Percentiles rank a stretch among this genome's conserved stretches.
Conservation (phyloP, 257 asterid species). For the Solanum paucissectum region DNA sequence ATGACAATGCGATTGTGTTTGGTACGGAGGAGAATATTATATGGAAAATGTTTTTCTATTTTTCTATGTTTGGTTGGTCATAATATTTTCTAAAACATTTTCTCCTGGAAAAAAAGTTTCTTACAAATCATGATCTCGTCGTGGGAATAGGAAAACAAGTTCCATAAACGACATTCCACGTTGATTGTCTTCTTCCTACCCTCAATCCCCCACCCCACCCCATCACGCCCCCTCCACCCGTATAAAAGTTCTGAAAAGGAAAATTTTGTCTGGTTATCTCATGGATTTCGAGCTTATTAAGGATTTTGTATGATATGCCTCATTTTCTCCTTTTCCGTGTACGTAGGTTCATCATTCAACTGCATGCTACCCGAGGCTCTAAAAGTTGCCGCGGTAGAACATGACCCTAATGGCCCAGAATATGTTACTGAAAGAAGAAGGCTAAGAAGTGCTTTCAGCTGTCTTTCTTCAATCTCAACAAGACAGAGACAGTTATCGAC, state of each 20-base stretch:
- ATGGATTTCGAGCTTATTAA: neutral
- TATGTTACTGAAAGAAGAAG: constrained; percentile 45
- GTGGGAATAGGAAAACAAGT: neutral
- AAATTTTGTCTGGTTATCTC: neutral
- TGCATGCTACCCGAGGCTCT: constrained; percentile 72
- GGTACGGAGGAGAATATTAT: neutral
- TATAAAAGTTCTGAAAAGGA: neutral
- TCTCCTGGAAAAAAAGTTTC: neutral
- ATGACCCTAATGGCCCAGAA: constrained; percentile 35
- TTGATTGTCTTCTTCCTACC: neutral
- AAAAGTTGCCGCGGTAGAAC: constrained; percentile 52
- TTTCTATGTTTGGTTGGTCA: neutral
- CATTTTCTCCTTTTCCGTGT: neutral
- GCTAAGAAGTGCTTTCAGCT: constrained; percentile 57
- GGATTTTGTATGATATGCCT: neutral
- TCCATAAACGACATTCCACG: neutral
- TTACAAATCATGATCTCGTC: neutral
- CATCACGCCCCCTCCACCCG: neutral
- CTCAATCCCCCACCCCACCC: neutral
- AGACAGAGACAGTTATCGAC: constrained; percentile 71
- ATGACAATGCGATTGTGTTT: neutral
- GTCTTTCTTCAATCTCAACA: constrained; percentile 67
- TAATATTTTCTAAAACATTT: neutral
- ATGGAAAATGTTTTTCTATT: neutral
- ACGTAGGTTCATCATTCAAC: constrained; percentile 63